These are phyloP conservation scores for Nemania bipapillata DNA, from an alignment of 2,329 filamentous ascomycete genomes.

Conservation along the genomic window DNA sequence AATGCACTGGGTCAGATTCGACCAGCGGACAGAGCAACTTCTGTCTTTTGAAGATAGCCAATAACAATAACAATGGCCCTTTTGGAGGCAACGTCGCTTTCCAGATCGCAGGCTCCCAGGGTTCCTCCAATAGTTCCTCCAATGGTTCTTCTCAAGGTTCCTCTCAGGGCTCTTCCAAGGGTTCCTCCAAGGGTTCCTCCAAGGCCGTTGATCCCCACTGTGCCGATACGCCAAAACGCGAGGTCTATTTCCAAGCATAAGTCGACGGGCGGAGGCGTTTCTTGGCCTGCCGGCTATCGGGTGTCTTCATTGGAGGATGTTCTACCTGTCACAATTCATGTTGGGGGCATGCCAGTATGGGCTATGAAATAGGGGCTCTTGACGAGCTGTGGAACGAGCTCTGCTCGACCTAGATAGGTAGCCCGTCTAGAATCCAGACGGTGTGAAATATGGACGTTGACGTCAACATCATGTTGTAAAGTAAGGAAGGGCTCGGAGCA, in stretches of 20 bases:
- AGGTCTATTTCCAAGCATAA: conserved; percentile 15
- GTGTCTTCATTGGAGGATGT: neutral
- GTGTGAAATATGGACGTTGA: neutral
- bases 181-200: neutral
- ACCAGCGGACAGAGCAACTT: conserved; percentile 25
- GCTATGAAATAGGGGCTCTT: neutral
- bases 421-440: no score
- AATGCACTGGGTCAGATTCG: conserved; percentile 22
- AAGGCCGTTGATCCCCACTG: no score
- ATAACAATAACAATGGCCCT: conserved; percentile 31
- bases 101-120: conserved; percentile 10
- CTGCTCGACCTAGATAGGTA: neutral
- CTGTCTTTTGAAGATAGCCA: conserved; percentile 33
- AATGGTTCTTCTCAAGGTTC: no score
- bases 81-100: conserved; percentile 32
- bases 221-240: neutral
- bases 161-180: no score
- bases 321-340: neutral
- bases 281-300: neutral
- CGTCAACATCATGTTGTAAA: no score
- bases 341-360: neutral
- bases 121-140: neutral
- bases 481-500: no score
- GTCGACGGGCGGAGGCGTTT: neutral
- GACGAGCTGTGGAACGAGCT: neutral